Conservation (phyloP, 2,329 filamentous ascomycete species). For the Sporothrix phasma region DNA sequence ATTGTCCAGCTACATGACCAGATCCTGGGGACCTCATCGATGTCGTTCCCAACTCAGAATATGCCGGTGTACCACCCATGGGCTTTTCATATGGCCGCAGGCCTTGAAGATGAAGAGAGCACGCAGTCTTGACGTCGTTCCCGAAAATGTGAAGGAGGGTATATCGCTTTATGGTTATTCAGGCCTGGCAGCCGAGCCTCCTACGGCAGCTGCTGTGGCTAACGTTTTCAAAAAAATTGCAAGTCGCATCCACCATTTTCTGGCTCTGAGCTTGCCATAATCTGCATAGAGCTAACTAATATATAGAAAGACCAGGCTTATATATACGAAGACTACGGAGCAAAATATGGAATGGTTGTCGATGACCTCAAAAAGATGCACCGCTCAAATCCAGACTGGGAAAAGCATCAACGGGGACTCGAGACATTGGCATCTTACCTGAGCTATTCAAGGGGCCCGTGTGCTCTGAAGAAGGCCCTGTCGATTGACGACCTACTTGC, state of each 20-base stretch:
- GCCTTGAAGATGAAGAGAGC: conserved; percentile 29
- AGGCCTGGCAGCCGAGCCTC: conserved; percentile 27
- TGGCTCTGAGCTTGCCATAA: too few relatives aligned
- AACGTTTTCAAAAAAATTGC: conserved; percentile 9
- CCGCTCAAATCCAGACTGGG: conserved; percentile 61
- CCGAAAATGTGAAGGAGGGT: conserved; percentile 32
- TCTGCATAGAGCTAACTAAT: not conserved
- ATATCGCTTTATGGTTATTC: conserved; percentile 49
- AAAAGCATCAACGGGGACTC: conserved; percentile 71
- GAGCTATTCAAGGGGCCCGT: conserved; percentile 55
- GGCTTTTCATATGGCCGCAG: conserved; percentile 17
- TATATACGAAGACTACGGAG: conserved; percentile 83
- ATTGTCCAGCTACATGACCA: conserved; percentile 78
- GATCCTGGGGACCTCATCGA: conserved; percentile 64
- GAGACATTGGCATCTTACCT: conserved; percentile 72
- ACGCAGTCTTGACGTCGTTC: conserved; percentile 38
- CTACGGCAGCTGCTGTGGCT: conserved; percentile 11
- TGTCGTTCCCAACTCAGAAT: conserved; percentile 59
- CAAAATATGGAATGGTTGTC: conserved; percentile 78
- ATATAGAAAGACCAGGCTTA: conserved; percentile 68
- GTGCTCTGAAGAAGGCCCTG: conserved; percentile 61
- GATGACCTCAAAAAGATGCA: conserved; percentile 64
- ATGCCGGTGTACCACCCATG: conserved; percentile 35
- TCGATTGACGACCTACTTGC: conserved; percentile 81
- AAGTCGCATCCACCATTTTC: not conserved